phyloP scores from a whole-genome alignment of 306 rosid genomes.

The Dryas drummondii region DNA sequence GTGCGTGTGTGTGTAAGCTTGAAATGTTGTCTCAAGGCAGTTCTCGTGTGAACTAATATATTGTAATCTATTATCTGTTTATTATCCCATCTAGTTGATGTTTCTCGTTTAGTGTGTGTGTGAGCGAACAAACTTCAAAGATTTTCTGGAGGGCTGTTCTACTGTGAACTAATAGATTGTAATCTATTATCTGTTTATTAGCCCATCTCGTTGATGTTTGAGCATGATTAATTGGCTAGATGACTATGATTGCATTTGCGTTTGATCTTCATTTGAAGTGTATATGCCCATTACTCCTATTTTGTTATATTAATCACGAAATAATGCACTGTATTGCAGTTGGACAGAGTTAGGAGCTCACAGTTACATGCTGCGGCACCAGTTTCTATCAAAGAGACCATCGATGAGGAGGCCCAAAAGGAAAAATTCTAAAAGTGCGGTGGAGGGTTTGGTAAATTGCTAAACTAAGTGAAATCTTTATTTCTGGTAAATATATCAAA shows the following conservation, averaged over 20 bases:
- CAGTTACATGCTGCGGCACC: slow-evolving; percentile 23
- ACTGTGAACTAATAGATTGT: too few species aligned
- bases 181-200: neutral
- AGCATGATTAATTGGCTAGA: too few species aligned
- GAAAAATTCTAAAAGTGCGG: slow-evolving; percentile 37
- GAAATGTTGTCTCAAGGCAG: neutral
- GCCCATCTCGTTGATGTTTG: neutral
- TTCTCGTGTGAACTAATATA: neutral
- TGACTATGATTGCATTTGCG: neutral
- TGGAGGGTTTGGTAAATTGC: slow-evolving; percentile 15
- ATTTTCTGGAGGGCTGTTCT: too few species aligned
- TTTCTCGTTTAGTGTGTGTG: too few species aligned
- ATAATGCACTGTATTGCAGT: slow-evolving; percentile 41
- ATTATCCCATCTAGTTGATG: too few species aligned
- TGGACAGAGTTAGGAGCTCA: slow-evolving; percentile 61
- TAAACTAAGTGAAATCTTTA: slow-evolving; percentile 1
- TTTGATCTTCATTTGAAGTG: neutral
- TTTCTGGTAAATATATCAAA: slow-evolving; percentile 7
- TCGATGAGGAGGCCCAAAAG: slow-evolving; percentile 49
- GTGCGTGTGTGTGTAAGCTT: neutral
- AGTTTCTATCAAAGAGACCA: slow-evolving; percentile 50
- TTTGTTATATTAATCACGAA: neutral
- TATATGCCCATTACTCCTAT: neutral
- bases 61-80: neutral
- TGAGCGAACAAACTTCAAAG: too few species aligned